These are phyloP conservation scores for Lactarius pseudohatsudake DNA, from an alignment of 768 basidiomycete species.

Conservation along the genomic window DNA sequence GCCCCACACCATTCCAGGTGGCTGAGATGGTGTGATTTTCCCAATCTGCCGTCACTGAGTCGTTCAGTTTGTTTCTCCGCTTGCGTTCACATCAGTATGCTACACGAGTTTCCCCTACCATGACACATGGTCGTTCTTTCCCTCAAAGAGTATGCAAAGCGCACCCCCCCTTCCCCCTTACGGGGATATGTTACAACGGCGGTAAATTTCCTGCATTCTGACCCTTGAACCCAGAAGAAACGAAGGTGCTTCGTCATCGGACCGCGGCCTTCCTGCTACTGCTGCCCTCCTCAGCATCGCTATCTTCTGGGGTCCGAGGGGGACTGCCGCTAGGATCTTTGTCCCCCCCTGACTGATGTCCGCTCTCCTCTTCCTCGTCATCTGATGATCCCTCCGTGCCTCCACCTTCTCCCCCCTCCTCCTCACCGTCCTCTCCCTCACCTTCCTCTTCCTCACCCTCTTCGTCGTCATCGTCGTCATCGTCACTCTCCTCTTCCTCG, in stretches of 20 bases:
- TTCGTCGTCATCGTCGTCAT: conserved; percentile 40
- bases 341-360: conserved; percentile 36
- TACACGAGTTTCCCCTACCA: neutral
- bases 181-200: neutral
- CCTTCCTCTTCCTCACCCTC: conserved; percentile 31
- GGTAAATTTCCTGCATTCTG: neutral
- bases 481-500: conserved; percentile 32
- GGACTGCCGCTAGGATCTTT: conserved; percentile 25
- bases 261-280: conserved; percentile 6
- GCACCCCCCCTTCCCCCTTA: neutral
- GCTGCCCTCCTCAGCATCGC: conserved; percentile 9
- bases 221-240: neutral
- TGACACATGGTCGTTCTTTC: neutral
- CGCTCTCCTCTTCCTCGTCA: conserved; percentile 30
- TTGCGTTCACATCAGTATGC: neutral
- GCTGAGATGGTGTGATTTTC: conserved; percentile 4
- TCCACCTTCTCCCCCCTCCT: conserved; percentile 31
- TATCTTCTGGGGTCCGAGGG: conserved; percentile 9
- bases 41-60: neutral
- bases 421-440: neutral
- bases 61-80: neutral
- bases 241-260: neutral
- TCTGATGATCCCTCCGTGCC: conserved; percentile 25
- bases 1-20: neutral
- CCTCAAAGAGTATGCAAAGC: neutral